Conservation (phyloP, 441 rosid genomes). For the Isatis lusitanica region DNA sequence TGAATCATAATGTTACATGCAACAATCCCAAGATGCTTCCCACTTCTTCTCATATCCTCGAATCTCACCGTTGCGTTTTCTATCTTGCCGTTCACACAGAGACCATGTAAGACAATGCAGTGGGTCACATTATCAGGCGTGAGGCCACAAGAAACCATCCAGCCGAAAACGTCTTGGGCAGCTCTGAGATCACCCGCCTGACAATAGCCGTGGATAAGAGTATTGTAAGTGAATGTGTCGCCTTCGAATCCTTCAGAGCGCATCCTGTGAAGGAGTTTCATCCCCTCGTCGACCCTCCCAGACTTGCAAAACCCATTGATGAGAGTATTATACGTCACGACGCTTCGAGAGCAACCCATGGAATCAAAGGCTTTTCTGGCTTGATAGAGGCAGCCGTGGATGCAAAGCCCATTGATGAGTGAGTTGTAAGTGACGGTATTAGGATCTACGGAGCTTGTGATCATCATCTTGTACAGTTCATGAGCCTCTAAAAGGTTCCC, state of each 20-base stretch:
- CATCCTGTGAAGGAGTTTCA: not conserved
- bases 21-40: too few relatives aligned
- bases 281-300: not conserved
- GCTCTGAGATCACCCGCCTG: not conserved
- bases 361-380: too few relatives aligned
- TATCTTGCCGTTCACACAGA: too few relatives aligned
- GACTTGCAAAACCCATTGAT: not conserved
- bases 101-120: not conserved
- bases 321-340: not conserved
- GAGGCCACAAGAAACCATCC: not conserved
- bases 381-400: not conserved
- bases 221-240: not conserved
- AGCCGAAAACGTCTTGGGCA: not conserved
- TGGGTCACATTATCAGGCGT: not conserved
- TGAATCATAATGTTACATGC: too few relatives aligned
- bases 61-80: too few relatives aligned
- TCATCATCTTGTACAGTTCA: not conserved
- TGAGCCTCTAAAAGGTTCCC: not conserved
- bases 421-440: not conserved
- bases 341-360: not conserved
- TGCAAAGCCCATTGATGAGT: not conserved
- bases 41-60: too few relatives aligned
- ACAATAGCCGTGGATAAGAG: not conserved
- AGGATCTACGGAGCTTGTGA: not conserved
- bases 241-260: not conserved